Conservation (phyloP, 176 grass and related monocot genomes). For the Guadua angustifolia region DNA sequence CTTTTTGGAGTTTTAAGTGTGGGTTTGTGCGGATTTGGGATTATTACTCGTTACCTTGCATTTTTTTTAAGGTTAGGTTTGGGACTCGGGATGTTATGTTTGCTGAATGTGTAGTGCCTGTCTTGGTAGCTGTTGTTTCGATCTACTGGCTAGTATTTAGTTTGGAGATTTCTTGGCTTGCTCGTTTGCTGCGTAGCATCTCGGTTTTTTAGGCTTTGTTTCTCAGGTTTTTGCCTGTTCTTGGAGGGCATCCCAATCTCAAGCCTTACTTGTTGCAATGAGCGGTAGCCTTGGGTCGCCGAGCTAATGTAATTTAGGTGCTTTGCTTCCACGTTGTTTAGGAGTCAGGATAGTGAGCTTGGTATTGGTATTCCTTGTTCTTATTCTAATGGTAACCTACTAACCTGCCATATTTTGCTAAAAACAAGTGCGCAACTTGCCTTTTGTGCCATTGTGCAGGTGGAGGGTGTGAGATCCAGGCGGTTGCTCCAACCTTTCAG, state of each 20-base stretch:
- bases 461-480: constrained; percentile 37
- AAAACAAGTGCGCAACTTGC: neutral
- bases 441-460: neutral
- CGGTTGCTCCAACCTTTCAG: constrained; percentile 10
- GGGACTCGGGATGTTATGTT: neutral
- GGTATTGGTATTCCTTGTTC: neutral
- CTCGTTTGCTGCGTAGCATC: neutral
- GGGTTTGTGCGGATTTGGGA: neutral
- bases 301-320: neutral
- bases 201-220: neutral
- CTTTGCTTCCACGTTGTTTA: neutral
- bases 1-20: neutral
- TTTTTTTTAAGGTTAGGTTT: neutral
- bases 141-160: neutral
- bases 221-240: neutral
- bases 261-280: neutral
- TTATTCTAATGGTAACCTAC: constrained; percentile 11
- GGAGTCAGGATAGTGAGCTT: neutral
- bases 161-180: neutral
- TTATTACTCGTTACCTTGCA: neutral
- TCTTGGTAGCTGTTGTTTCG: neutral
- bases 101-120: neutral
- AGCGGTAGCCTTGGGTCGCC: neutral
- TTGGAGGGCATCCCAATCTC: neutral
- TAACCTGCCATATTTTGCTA: neutral